phyloP scores from a whole-genome alignment of 2,329 filamentous ascomycete species.

The Neophaeococcomyces mojaviensis region DNA sequence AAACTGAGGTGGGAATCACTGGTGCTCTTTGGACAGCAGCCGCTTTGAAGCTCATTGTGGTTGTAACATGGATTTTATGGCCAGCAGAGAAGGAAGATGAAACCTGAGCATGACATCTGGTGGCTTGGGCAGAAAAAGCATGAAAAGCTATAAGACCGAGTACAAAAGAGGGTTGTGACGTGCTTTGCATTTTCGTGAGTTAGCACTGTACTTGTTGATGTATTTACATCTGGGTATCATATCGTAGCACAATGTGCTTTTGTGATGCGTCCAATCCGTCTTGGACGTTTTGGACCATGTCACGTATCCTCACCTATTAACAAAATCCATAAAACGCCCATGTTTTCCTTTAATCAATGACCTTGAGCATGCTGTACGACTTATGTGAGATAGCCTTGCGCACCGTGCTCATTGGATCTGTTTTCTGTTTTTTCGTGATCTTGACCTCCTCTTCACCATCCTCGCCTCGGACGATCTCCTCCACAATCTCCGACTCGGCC shows the following conservation, averaged over 20 bases:
- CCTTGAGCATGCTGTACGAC: slow-evolving; percentile 49
- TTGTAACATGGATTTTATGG: slow-evolving; percentile 56
- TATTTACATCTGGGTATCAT: too few species aligned
- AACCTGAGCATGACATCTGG: too few species aligned
- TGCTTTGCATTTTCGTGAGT: too few species aligned
- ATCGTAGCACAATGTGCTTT: too few species aligned
- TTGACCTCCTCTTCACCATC: slow-evolving; percentile 17
- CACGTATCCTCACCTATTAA: too few species aligned
- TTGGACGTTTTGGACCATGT: too few species aligned
- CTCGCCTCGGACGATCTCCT: slow-evolving; percentile 26
- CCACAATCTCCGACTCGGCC: slow-evolving; percentile 30
- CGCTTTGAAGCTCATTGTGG: slow-evolving; percentile 48
- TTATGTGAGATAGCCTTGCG: slow-evolving; percentile 47
- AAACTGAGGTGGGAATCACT: slow-evolving; percentile 44
- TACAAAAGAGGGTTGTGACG: too few species aligned
- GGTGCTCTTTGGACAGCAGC: slow-evolving; percentile 56
- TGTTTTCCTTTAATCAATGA: slow-evolving; percentile 41
- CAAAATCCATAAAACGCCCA: too few species aligned
- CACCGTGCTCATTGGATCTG: slow-evolving; percentile 33
- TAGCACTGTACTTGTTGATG: too few species aligned
- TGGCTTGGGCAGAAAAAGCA: too few species aligned
- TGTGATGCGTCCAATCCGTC: too few species aligned
- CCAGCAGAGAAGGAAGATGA: slow-evolving; percentile 38
- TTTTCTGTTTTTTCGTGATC: slow-evolving; percentile 26
- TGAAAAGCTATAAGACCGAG: too few species aligned